These are phyloP conservation scores for Deakozyma indianensis DNA, from an alignment of 805 yeast species.

Conservation along the genomic window DNA sequence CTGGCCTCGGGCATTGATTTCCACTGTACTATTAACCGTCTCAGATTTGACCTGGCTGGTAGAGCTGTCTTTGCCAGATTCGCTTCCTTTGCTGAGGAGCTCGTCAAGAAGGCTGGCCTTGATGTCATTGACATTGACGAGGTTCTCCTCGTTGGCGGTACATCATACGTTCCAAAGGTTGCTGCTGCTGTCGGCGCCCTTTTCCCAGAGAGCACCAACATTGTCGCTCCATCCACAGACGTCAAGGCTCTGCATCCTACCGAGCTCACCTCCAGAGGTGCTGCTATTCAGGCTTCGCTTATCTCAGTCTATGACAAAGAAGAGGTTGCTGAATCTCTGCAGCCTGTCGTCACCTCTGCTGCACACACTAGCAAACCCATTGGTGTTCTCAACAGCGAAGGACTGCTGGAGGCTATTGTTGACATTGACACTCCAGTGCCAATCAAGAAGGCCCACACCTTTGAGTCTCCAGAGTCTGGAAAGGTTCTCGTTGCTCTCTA, in stretches of 20 bases:
- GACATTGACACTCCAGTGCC: conserved; percentile 84
- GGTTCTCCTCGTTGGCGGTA: conserved; percentile 86
- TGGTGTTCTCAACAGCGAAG: conserved; percentile 66
- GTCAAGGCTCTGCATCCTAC: conserved; percentile 74
- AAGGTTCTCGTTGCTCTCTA: conserved; percentile 55
- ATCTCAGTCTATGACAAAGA: conserved; percentile 69
- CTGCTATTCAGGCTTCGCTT: conserved; percentile 86
- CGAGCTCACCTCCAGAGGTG: conserved; percentile 85
- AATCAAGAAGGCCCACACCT: conserved; percentile 56
- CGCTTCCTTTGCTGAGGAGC: conserved; percentile 59
- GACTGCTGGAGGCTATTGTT: conserved; percentile 55
- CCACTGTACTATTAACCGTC: conserved; percentile 84
- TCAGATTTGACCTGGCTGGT: conserved; percentile 81
- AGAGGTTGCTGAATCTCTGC: conserved; percentile 71
- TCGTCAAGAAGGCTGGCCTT: conserved; percentile 67
- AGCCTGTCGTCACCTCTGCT: conserved; percentile 75
- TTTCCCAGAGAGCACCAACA: conserved; percentile 64
- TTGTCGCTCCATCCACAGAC: conserved; percentile 61
- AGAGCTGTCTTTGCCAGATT: conserved; percentile 65
- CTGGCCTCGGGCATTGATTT: conserved; percentile 89
- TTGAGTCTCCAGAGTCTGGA: conserved; percentile 39
- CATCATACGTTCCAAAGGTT: conserved; percentile 84
- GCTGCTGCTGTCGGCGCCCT: conserved; percentile 55
- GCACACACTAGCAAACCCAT: conserved; percentile 75
- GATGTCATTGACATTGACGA: conserved; percentile 82